Conservation (phyloP, 768 basidiomycete genomes). For the Cystobasidium ongulense region DNA sequence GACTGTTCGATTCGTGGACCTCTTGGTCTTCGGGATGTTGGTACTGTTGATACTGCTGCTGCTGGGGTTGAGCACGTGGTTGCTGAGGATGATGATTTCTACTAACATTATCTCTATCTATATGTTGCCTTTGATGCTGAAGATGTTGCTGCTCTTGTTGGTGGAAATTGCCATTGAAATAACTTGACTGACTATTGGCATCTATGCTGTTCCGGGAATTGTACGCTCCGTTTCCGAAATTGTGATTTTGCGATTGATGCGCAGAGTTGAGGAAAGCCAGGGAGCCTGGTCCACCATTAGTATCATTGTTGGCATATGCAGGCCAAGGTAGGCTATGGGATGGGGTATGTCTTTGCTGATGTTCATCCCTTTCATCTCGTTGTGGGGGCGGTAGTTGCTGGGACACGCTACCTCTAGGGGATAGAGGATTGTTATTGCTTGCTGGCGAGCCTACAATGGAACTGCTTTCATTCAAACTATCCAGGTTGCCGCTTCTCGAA, state of each 20-base stretch:
- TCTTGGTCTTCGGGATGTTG: no score
- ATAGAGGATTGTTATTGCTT: not conserved
- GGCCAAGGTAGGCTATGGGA: constrained; percentile 24
- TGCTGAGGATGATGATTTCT: not conserved
- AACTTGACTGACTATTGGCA: not conserved
- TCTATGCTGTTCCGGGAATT: constrained; percentile 47
- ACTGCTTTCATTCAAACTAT: not conserved
- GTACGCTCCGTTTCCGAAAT: not conserved
- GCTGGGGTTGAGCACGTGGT: no score
- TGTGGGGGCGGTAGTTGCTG: not conserved
- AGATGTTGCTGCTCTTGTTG: not conserved
- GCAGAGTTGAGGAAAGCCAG: not conserved
- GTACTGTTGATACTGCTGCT: not conserved
- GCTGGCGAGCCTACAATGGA: not conserved
- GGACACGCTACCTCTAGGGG: not conserved
- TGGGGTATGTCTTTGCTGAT: not conserved
- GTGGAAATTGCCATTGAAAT: not conserved
- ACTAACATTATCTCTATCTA: not conserved
- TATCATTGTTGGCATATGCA: not conserved
- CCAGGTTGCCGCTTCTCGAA: not conserved
- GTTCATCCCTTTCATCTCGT: constrained; percentile 35
- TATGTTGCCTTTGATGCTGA: not conserved
- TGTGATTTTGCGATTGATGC: not conserved
- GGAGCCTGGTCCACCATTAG: not conserved
- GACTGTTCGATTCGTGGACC: no score